Evolutionary conservation across 2,329 filamentous ascomycete species (phyloP).

Genomic region (Camillea tinctor): DNA sequence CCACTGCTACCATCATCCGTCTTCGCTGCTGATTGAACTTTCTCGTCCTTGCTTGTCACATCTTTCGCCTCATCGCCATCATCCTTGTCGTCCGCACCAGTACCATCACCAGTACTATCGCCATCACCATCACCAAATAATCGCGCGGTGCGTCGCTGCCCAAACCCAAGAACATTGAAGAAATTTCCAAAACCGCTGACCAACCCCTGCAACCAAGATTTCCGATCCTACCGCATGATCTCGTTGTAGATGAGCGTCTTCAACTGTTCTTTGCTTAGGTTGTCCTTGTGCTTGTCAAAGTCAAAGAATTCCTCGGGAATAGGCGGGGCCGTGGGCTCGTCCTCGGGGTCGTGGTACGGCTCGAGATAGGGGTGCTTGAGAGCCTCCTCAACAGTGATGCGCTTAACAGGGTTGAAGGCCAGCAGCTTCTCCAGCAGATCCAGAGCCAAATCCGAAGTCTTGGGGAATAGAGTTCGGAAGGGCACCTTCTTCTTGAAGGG

Average conservation of each 20-base stretch:
- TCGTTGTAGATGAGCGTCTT: slow-evolving; percentile 98
- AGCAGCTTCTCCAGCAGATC: slow-evolving; percentile 94
- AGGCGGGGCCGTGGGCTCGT: slow-evolving; percentile 93
- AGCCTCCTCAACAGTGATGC: slow-evolving; percentile 96
- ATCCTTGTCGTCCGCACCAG: neutral
- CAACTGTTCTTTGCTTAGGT: slow-evolving; percentile 94
- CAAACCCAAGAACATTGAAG: neutral
- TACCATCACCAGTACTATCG: neutral
- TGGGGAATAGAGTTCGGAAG: slow-evolving; percentile 94
- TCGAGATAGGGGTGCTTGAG: slow-evolving; percentile 97
- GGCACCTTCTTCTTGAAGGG: slow-evolving; percentile 99
- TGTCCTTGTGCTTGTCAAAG: slow-evolving; percentile 99
- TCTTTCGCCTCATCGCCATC: neutral
- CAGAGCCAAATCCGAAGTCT: slow-evolving; percentile 95
- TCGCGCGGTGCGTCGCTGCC: neutral
- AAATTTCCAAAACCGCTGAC: neutral
- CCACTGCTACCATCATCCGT: neutral
- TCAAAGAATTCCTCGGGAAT: slow-evolving; percentile 99
- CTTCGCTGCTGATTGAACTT: neutral
- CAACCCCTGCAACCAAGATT: neutral
- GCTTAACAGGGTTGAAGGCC: slow-evolving; percentile 97
- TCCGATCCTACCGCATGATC: slow-evolving; percentile 66
- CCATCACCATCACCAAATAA: neutral
- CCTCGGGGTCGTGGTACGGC: slow-evolving; percentile 97
- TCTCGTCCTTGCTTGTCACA: neutral